These are phyloP conservation scores for Schrenkiella parvula DNA, from an alignment of 345 rosid genomes.

Conservation along the genomic window DNA sequence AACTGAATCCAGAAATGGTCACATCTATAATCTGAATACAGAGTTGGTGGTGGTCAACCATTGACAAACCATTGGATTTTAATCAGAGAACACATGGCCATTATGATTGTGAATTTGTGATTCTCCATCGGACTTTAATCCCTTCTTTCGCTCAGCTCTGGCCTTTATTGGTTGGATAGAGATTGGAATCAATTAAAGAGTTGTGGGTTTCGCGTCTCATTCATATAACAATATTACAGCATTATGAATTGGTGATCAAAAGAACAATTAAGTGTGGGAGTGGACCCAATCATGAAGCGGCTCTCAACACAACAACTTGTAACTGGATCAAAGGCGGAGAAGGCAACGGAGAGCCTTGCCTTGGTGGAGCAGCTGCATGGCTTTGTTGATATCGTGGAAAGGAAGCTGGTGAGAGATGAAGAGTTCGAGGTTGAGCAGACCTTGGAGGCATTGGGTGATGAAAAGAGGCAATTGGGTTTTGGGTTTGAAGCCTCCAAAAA, in stretches of 20 bases:
- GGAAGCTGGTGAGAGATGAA: constrained; percentile 49
- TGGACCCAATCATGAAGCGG: not conserved
- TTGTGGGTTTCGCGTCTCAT: not conserved
- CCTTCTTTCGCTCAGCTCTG: too few species aligned
- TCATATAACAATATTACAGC: too few species aligned
- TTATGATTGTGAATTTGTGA: not conserved
- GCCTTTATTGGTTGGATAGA: too few species aligned
- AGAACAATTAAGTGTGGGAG: not conserved
- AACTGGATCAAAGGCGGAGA: constrained; percentile 12
- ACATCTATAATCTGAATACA: not conserved
- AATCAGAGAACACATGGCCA: not conserved
- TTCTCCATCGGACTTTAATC: not conserved
- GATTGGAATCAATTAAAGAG: not conserved
- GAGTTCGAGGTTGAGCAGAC: constrained; percentile 47
- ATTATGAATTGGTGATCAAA: not conserved
- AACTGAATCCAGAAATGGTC: not conserved
- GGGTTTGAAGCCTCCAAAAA: constrained; percentile 63
- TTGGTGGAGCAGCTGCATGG: constrained; percentile 33
- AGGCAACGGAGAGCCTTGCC: constrained; percentile 38
- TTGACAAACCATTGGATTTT: not conserved
- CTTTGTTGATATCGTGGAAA: constrained; percentile 45
- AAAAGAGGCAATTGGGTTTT: constrained; percentile 49
- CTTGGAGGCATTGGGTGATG: constrained; percentile 44
- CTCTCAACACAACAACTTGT: not conserved
- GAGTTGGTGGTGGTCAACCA: not conserved